Conservation (phyloP, 164 flowering plant species). For the Brasenia schreberi region DNA sequence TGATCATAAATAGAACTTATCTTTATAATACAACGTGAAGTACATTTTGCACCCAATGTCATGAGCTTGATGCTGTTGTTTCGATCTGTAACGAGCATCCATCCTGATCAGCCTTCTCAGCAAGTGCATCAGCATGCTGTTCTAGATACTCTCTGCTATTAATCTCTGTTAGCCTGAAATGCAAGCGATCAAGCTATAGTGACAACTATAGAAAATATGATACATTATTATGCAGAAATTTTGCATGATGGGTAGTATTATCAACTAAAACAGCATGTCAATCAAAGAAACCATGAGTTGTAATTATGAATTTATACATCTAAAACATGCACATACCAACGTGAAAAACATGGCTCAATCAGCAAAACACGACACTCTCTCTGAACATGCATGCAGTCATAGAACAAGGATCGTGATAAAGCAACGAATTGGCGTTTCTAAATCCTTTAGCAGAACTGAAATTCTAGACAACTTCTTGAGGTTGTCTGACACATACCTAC, state of each 20-base stretch:
- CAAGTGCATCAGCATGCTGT: constrained; percentile 41
- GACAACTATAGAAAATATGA: too few relatives aligned
- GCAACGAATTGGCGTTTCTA: too few relatives aligned
- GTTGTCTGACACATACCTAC: constrained; percentile 42
- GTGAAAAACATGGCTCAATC: too few relatives aligned
- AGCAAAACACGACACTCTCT: too few relatives aligned
- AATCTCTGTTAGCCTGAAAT: constrained; percentile 85
- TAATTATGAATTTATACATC: not conserved
- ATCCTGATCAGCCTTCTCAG: constrained; percentile 19
- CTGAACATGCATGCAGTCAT: too few relatives aligned
- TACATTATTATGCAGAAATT: not conserved
- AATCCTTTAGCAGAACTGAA: not conserved
- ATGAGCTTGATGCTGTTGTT: not conserved
- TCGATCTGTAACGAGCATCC: not conserved
- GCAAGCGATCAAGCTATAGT: not conserved
- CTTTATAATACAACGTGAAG: too few relatives aligned
- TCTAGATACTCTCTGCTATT: constrained; percentile 83
- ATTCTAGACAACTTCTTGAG: not conserved
- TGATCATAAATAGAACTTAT: too few relatives aligned
- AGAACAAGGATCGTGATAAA: too few relatives aligned
- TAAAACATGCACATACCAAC: not conserved
- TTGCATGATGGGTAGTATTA: not conserved
- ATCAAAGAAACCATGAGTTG: too few relatives aligned
- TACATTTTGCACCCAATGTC: not conserved
- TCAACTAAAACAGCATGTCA: not conserved